Evolutionary conservation across 176 grass and related monocot species (phyloP), one percentile per base, ranked within the genome.

Genomic region (Aegilops umbellulata): DNA sequence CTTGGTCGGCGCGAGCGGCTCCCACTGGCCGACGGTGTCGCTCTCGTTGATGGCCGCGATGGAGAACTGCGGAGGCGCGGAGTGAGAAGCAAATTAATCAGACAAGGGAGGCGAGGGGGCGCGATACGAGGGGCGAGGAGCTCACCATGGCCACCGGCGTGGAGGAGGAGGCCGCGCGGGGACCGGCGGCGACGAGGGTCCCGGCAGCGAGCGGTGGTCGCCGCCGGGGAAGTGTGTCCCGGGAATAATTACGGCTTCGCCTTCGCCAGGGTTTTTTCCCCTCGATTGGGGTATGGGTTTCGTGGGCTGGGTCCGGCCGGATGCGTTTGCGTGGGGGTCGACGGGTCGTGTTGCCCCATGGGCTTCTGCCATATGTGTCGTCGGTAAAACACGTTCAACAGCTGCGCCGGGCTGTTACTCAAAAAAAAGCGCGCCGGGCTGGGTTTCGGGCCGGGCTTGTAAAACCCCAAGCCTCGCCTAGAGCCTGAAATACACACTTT

Each of bases 31-130:
- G 11, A 86, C 82, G 76, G 90, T 75, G 44, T 98, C 86, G 60
- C 88, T 86, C 6, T 98, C 93, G 90, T 98, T 98, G 84, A 98
- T 98, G 47, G 91, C 93, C 35, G 93, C 88, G 87, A 98, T 98
- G 90, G 96, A 98, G 91, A 98, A 98, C 96, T 98, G 86, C 30
- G 41, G 78, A 57, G 62, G 71, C 36, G 13, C 16, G 58, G 53
- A 19, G 61, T 64, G 64, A 84, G 35, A 51, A 60, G 72, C 47
- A 75, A 46, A 6, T 62, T 19, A 85, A 82, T 57, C 57, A 46
- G 27, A 84, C 35, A 41, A 82, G 14, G 78, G 31, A 24, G 62
- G 49, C 19, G 16, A 76, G 49, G 80, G 30, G 78, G 14, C 6
- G 58, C 6, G 11, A 9, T 27, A 15, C 26, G 22, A 30, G 22